These are phyloP conservation scores for Tetrapisispora fleetii DNA, from an alignment of 805 yeast species.

Conservation along the genomic window DNA sequence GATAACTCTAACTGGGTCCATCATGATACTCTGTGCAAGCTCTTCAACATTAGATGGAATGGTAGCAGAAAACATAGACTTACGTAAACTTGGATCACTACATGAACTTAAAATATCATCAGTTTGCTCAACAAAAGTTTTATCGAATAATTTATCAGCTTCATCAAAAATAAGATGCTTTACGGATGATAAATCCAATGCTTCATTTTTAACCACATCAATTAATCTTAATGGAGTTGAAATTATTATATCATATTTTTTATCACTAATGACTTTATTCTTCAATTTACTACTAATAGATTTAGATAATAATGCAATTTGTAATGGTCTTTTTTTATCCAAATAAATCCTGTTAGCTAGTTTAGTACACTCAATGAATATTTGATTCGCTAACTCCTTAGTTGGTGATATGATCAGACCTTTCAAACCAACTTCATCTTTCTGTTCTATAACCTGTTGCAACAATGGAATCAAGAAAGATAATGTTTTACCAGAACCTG, in stretches of 20 bases:
- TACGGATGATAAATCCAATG: constrained; percentile 53
- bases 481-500: constrained; percentile 95
- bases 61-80: constrained; percentile 89
- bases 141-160: constrained; percentile 87
- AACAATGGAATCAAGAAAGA: constrained; percentile 81
- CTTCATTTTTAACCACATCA: constrained; percentile 57
- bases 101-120: constrained; percentile 58
- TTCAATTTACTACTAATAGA: constrained; percentile 59
- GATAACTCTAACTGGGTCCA: constrained; percentile 72
- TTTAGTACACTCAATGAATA: constrained; percentile 53
- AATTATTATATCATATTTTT: constrained; percentile 69
- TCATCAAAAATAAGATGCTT: constrained; percentile 82
- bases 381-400: constrained; percentile 85
- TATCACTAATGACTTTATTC: constrained; percentile 46
- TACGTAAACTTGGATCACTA: constrained; percentile 39
- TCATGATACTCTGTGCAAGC: constrained; percentile 75
- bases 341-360: constrained; percentile 34
- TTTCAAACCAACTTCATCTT: constrained; percentile 38
- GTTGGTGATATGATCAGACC: constrained; percentile 89
- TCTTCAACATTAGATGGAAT: constrained; percentile 90
- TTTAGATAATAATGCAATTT: constrained; percentile 58
- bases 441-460: constrained; percentile 27
- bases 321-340: constrained; percentile 42
- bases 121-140: constrained; percentile 80
- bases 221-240: constrained; percentile 85